Evolutionary conservation across 2,329 filamentous ascomycete genomes (phyloP), one percentile per base, ranked within the genome.

Genomic region (Stagonosporopsis rhizophila): DNA sequence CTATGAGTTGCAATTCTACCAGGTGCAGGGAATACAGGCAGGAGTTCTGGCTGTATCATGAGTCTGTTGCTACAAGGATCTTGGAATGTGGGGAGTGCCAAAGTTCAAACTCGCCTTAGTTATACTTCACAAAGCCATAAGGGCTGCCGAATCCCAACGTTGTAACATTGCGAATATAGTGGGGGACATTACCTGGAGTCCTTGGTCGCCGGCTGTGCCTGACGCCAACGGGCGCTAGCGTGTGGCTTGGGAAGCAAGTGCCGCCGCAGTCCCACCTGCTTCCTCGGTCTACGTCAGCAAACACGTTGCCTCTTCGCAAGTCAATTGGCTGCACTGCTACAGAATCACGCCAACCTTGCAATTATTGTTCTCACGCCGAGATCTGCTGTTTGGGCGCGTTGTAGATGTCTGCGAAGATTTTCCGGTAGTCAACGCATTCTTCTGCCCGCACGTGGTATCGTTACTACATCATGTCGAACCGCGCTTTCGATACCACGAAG

Each of bases 281-380:
- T n/a, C 38, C 48, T 52, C 39, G 54, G 44, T 49, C 49, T 63
- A 68, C 67, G 66, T 68, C 68, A 72, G 66, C 70, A 61, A 72
- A 70, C 70, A 74, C 72, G 71, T 73, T 69, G 67, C 72, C 67
- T 69, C 70, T 74, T 72, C 62, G 58, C 45, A 47, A 59, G 57
- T 58, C 59, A 64, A 65, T 68, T 69, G 63, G 68, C 61, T 62
- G 58, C 52, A 58, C 54, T 48, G 57, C 61, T 54, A 58, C 51
- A 61, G 46, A 35, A 52, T 46, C 57, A 40, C 57, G 35, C 51
- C 41, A 39, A 44, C 15, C 41, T 53, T 40, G 47, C 37, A 15
- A 32, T 48, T 34, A 30, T 42, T 49, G 32, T 45, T n/a, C 38
- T 47, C 41, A 40, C 30, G 23, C 48, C 23, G 48, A 41, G 35